These are phyloP conservation scores for Wickerhamiella nectarea DNA, from an alignment of 805 yeast genomes.

Conservation along the genomic window DNA sequence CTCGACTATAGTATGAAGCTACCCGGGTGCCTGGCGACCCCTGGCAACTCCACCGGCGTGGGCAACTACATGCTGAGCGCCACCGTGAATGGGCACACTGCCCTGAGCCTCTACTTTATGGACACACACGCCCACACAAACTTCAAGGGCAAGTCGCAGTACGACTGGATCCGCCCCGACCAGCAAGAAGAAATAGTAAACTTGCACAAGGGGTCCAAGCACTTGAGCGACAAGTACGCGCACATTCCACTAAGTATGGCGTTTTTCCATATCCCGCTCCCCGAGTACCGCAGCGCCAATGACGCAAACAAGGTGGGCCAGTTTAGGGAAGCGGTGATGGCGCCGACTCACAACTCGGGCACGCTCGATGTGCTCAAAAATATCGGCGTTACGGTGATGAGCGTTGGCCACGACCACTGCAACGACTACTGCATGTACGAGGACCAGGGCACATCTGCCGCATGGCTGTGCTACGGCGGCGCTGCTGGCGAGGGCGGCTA, in stretches of 20 bases:
- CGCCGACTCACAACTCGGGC: slow-evolving; percentile 59
- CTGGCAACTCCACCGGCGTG: slow-evolving; percentile 56
- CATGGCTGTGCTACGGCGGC: slow-evolving; percentile 93
- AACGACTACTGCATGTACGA: slow-evolving; percentile 75
- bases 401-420: slow-evolving; percentile 92
- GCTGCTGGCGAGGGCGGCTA: slow-evolving; percentile 92
- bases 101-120: slow-evolving; percentile 54
- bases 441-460: slow-evolving; percentile 24
- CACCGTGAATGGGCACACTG: slow-evolving; percentile 26
- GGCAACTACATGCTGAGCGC: slow-evolving; percentile 64
- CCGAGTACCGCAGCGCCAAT: slow-evolving; percentile 50
- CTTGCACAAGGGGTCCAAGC: slow-evolving; percentile 23
- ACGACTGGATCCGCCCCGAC: slow-evolving; percentile 59
- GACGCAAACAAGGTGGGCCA: slow-evolving; percentile 41
- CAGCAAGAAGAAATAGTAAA: slow-evolving; percentile 48
- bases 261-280: slow-evolving; percentile 87
- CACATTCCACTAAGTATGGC: slow-evolving; percentile 59
- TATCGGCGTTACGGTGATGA: slow-evolving; percentile 59
- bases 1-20: slow-evolving; percentile 42
- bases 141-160: slow-evolving; percentile 36
- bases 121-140: slow-evolving; percentile 74
- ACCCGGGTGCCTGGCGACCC: slow-evolving; percentile 57
- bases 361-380: slow-evolving; percentile 44
- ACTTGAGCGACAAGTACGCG: slow-evolving; percentile 26
- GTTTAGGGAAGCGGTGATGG: slow-evolving; percentile 60